Evolutionary conservation across 1,284 basidiomycete genomes (phyloP), one percentile per base, ranked within the genome.

Genomic region (Ustilago cynodontis): DNA sequence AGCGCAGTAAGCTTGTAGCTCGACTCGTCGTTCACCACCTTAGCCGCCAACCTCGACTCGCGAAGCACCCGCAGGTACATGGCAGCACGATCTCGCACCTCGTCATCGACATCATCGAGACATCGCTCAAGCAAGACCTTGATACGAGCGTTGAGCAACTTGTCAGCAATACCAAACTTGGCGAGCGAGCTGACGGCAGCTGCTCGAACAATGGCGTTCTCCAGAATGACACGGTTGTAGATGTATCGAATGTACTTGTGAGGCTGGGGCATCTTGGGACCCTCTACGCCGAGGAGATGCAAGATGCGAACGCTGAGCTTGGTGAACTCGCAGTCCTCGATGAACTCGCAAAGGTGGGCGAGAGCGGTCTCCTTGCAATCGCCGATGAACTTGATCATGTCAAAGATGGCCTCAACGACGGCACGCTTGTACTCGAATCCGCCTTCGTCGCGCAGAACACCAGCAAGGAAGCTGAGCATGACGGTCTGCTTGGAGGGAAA

Each of bases 341-440:
- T 99, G 87, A 99, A 99, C 87, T 99, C 97, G 89, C 97, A 99
- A n/a, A 99, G 90, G 85, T 99, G 94, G 13, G 95, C 95, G 49
- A 99, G 90, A 1, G 97, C 97, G 13, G 79, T 70, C 70, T 85
- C 97, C 87, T 98, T 97, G 88, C 92, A 94, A 68, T 98, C 96
- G 52, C 89, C 88, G 83, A 99, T 98, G 88, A 92, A 98, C 87
- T 96, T 97, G 90, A 99, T 94, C 97, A 99, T 99, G 87, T 99
- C 96, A 87, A 99, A 99, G 86, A 99, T 99, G 51, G 97, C 96
- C 87, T 99, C 97, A 43, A 99, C 96, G 50, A 99, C 95, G 3
- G 96, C 94, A 54, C 95, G 93, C 88, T 99, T 99, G 90, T 98
- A 99, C 86, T 99, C 97, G 87, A 98, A 99, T 22, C 97, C 97